Evolutionary conservation across 2,329 filamentous ascomycete genomes (phyloP).

Genomic region (Aspergillus ustus): DNA sequence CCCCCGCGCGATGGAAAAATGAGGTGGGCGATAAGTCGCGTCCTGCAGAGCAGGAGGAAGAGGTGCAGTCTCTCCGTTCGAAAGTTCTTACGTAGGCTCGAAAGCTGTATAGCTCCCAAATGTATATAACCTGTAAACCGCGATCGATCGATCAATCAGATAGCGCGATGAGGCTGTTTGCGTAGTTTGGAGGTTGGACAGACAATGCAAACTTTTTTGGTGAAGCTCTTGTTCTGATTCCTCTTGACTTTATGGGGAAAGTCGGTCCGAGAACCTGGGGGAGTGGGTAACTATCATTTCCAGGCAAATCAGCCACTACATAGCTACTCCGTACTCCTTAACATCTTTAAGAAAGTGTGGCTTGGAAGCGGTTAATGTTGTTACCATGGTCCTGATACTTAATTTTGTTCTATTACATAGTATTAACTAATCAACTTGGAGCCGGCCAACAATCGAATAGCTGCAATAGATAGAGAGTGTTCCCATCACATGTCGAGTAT

Average conservation of each 20-base stretch:
- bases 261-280: conserved; percentile 13
- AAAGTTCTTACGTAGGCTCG: conserved; percentile 3
- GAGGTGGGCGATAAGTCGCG: background rate
- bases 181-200: conserved; percentile 45
- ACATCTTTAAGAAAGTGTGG: no score
- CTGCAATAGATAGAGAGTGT: conserved; percentile 1
- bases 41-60: conserved; percentile 7
- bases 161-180: conserved; percentile 41
- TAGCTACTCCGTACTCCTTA: no score
- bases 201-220: conserved; percentile 47
- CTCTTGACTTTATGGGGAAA: background rate
- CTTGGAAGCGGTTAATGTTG: background rate
- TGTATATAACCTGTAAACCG: conserved; percentile 18
- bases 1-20: conserved; percentile 7
- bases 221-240: background rate
- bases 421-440: conserved; percentile 16
- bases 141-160: conserved; percentile 30
- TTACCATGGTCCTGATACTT: background rate
- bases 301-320: background rate
- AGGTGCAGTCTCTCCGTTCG: background rate
- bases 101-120: conserved; percentile 17
- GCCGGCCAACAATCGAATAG: conserved; percentile 19
- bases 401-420: background rate
- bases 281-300: background rate
- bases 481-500: background rate